Conservation (phyloP, 2,329 filamentous ascomycete genomes). For the Pseudogymnoascus sp. region DNA sequence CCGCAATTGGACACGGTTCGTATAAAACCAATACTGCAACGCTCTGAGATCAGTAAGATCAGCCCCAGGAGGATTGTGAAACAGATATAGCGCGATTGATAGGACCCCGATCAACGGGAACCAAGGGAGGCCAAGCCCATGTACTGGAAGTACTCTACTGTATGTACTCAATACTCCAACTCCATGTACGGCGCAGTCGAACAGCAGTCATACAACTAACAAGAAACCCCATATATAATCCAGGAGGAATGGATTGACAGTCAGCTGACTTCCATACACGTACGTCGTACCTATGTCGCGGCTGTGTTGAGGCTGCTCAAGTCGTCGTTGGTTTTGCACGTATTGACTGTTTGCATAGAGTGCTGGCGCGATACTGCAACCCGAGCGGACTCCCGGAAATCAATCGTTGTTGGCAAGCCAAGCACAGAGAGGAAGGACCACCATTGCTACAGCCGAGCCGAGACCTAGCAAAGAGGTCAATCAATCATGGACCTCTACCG, state of each 20-base stretch:
- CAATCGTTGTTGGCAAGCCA: neutral
- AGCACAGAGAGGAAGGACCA: neutral
- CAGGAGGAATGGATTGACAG: neutral
- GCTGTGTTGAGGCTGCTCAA: neutral
- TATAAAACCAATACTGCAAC: neutral
- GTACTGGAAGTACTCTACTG: neutral
- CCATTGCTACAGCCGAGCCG: neutral
- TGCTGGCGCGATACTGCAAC: neutral
- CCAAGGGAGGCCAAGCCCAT: neutral
- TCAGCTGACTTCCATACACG: conserved; percentile 4
- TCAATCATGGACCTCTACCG: neutral
- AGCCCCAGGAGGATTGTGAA: neutral
- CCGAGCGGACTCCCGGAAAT: neutral
- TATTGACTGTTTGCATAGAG: neutral
- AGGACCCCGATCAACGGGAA: conserved; percentile 1
- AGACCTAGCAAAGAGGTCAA: neutral
- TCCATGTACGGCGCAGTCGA: neutral
- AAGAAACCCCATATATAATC: neutral
- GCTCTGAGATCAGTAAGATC: neutral
- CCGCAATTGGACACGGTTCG: neutral
- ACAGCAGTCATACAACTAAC: neutral
- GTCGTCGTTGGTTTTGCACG: neutral
- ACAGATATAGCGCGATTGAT: neutral
- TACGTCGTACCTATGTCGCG: neutral
- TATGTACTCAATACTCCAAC: neutral